Base-by-base conservation (phyloP, 2,329 filamentous ascomycete genomes). In the Juglanconis sp. region DNA sequence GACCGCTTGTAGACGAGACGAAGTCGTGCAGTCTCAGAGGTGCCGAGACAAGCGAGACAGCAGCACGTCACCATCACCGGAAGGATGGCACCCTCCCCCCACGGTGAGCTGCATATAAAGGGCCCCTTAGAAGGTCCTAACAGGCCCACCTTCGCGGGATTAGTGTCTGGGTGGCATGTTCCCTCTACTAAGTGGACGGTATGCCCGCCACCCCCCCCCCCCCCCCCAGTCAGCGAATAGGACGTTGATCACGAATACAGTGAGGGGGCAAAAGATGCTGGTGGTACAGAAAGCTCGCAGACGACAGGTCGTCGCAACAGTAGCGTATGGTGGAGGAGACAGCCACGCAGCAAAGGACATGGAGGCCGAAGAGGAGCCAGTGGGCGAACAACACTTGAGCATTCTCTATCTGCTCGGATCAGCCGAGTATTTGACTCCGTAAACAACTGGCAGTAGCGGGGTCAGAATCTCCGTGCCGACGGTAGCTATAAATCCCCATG, bases 41-140 rank as follows among this genome's bases (percentile, higher is more conserved):
- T 57, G 53, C 58, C 53, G 53, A 56, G 61, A 40, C 42, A 60
- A 50, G 49, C 50, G 53, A 56, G 50, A 42, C 15, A 40, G 55
- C 46, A 44, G 30, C 5, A 49, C 40, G 46, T 38, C 46, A 38
- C n/a, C 44, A 47, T 48, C 24, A 15, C 8, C 47, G 24, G 17
- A 53, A 48, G 53, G 53, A 42, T 49, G 53, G 61, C 48, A 53
- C 49, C 44, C 44, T 31, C 32, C 48, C 61, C 61, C 61, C 61
- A 63, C 61, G 57, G 57, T 60, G 49, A 53, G 50, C 53, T 60
- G 61, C 57, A 60, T 60, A 56, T 24, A 55, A 52, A 57, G 50
- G 51, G 54, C 30, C 50, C 42, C 50, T 46, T 55, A 57, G 50
- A 60, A 57, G 57, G 53, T 55, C 57, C 53, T 63, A 49, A 60